Evolutionary conservation across 345 rosid genomes (phyloP), one percentile per base, ranked within the genome.

Genomic region (Lepidium didymum): DNA sequence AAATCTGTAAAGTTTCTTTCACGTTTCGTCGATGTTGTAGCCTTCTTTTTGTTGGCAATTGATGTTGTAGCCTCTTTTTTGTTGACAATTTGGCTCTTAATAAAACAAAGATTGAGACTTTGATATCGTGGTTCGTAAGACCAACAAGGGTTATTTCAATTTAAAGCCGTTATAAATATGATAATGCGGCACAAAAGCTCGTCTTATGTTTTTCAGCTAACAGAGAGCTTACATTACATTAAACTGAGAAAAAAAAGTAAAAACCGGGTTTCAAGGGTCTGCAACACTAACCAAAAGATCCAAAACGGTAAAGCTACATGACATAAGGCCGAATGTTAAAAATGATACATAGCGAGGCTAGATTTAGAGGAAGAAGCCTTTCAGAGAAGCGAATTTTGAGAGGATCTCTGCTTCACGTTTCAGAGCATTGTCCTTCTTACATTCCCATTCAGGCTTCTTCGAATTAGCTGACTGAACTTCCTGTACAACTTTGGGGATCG

Each of bases 401-500:
- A 72, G 81, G 54, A 87, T 85, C 65, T 87, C 84, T 6, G 77
- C 78, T 73, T 82, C 83, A 4, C 84, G 79, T 62, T 75, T 82
- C 3, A 51, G 69, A 12, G 91, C 85, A 41, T 81, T 81, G 4
- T 69, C 73, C 69, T 77, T 85, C 68, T 74, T 86, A 46, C 80
- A 62, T 71, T 82, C 85, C 91, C 91, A 81, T 35, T 82, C 87
- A 1, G 78, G 79, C 38, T 64, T 71, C 67, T 64, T 81, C n/a
- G 82, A 71, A 63, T 86, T 86, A 12, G 87, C 83, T 16, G 56
- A 52, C 59, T 84, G 94, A 72, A 90, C 82, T 52, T 83, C 87
- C 19, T 82, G 76, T 6, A 84, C 88, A 2, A 81, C 81, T 35
- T 64, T 71, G 5, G 83, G 88, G 35, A 86, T 82, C 27, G 79